Conservation (phyloP, 306 rosid genomes). For the Quercus glauca region DNA sequence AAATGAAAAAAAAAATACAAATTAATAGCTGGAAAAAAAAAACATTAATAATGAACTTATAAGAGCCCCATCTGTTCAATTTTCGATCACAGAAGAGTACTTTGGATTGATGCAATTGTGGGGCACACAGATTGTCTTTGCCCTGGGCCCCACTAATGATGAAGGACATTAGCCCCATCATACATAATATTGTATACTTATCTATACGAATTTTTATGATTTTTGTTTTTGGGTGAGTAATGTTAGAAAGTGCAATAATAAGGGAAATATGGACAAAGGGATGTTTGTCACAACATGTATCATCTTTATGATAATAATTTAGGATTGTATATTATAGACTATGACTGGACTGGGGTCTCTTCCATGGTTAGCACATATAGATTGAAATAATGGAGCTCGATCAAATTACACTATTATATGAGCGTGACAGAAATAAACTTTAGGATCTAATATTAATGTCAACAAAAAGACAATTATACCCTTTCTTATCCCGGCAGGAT, state of each 20-base stretch:
- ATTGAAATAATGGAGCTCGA: conserved; percentile 30
- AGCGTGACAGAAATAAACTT: conserved; percentile 22
- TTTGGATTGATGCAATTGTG: conserved; percentile 45
- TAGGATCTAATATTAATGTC: conserved; percentile 18
- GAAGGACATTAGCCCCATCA: conserved; percentile 17
- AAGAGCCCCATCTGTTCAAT: conserved; percentile 45
- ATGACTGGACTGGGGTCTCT: conserved; percentile 43
- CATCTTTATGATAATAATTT: conserved; percentile 45
- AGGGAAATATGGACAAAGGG: conserved; percentile 43
- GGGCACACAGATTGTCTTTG: conserved; percentile 35
- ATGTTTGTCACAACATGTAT: conserved; percentile 50
- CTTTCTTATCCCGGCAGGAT: conserved; percentile 20
- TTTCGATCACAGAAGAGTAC: conserved; percentile 39
- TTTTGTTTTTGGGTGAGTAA: conserved; percentile 29
- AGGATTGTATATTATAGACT: conserved; percentile 24
- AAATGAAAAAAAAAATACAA: conserved; percentile 12
- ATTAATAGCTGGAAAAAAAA: conserved; percentile 6
- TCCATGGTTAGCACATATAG: neutral
- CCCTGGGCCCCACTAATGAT: conserved; percentile 34
- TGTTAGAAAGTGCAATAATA: conserved; percentile 39
- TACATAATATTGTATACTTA: conserved; percentile 21
- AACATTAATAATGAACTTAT: conserved; percentile 32
- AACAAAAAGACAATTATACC: conserved; percentile 9
- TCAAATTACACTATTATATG: neutral
- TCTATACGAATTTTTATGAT: conserved; percentile 2